Base-by-base conservation (phyloP, 306 rosid genomes). In the Vigna mungo region DNA sequence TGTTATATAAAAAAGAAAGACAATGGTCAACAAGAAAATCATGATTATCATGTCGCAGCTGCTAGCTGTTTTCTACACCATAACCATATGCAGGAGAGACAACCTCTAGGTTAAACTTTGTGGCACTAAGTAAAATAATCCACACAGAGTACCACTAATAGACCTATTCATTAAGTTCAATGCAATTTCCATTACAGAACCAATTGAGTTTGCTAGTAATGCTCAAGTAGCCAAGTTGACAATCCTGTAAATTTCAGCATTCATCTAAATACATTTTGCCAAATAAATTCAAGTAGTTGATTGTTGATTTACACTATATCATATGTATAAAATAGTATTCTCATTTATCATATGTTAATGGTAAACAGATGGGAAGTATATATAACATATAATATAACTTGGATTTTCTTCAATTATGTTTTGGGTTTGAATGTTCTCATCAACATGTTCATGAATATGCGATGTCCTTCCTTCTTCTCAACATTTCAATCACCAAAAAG, bases 51-150 rank as follows among this genome's bases (percentile, higher is more conserved):
- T 39, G 53, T 56, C 66, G 65, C 14, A 66, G 12, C 36, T 7
- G 55, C 70, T 72, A 51, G 10, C 48, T 56, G 14, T 53, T 65
- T 56, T 41, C 44, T 48, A 61, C 67, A 76, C 72, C 80, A 80
- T 18, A 65, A 71, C 68, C 36, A 55, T 58, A 54, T 47, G 46
- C 41, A 81, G 17, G 34, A 55, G 23, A 64, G 27, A 64, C 21
- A 71, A 72, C 48, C 23, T 48, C 43, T 23, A 64, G 39, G 66
- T 72, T 73, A 78, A 76, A 49, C 39, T 2, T 11, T 30, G 56
- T 32, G 67, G 61, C 27, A 21, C 60, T 30, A 51, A 1, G 63
- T 39, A 74, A 78, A 52, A 30, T 20, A 41, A 72, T 61, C 37
- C 27, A 8, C 77, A 51, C 23, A 2, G 32, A 41, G 49, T 62